Percentiles rank a stretch among this genome's conserved stretches.
phyloP scores from a whole-genome alignment of 345 rosid genomes.

The Brassica incana region DNA sequence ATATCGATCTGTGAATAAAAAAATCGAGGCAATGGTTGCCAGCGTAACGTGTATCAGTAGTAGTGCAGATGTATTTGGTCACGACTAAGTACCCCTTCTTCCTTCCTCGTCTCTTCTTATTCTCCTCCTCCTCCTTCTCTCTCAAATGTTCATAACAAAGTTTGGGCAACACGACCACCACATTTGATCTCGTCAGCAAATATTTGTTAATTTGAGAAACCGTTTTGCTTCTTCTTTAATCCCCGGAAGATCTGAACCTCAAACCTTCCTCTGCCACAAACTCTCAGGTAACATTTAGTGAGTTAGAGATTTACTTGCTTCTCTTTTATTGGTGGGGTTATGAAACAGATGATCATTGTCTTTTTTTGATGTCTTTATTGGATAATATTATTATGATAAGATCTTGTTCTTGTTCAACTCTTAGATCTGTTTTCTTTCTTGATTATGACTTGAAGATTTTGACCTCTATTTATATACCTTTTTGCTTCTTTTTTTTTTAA shows the following conservation, averaged over 20 bases:
- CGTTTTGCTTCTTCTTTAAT: conserved; percentile 1
- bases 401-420: conserved; percentile 2
- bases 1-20: conserved; percentile 17
- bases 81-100: conserved; percentile 46
- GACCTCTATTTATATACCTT: background rate
- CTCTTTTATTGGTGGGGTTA: conserved; percentile 23
- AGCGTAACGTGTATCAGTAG: conserved; percentile 37
- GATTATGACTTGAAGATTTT: conserved; percentile 14
- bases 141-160: conserved; percentile 26
- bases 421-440: conserved; percentile 15
- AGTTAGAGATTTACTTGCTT: background rate
- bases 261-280: conserved; percentile 30
- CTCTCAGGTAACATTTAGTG: conserved; percentile 28
- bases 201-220: conserved; percentile 13
- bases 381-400: background rate
- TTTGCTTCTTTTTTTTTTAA: background rate
- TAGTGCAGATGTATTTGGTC: conserved; percentile 53
- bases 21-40: conserved; percentile 23
- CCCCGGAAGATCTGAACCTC: conserved; percentile 29
- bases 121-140: background rate
- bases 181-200: conserved; percentile 6
- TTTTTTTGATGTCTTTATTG: background rate
- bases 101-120: conserved; percentile 30
- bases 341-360: conserved; percentile 10
- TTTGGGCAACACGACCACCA: conserved; percentile 29